These are phyloP conservation scores for Botryotinia convoluta DNA, from an alignment of 2,329 filamentous ascomycete species.

Conservation along the genomic window DNA sequence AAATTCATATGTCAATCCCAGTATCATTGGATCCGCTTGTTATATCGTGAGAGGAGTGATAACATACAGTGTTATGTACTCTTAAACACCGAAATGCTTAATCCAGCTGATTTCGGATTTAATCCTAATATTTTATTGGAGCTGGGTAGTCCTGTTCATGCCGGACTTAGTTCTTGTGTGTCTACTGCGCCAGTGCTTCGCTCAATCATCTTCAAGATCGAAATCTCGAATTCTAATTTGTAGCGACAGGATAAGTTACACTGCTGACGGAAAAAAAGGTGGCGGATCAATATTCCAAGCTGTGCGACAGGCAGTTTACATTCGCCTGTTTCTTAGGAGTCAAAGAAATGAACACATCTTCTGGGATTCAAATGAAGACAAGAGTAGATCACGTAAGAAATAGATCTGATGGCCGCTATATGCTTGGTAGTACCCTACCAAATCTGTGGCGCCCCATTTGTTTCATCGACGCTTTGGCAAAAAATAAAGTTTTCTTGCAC, in stretches of 20 bases:
- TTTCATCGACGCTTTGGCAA: too few relatives aligned
- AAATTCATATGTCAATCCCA: not conserved
- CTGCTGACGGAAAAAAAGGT: not conserved
- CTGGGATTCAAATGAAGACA: too few relatives aligned
- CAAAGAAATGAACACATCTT: not conserved
- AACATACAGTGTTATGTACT: not conserved
- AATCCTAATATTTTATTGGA: not conserved
- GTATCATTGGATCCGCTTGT: not conserved
- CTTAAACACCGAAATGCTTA: not conserved
- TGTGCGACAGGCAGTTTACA: not conserved
- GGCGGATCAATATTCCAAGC: accelerated
- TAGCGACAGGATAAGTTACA: not conserved
- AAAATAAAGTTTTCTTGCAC: too few relatives aligned
- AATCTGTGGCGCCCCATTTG: too few relatives aligned
- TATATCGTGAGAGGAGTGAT: not conserved
- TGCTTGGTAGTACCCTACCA: too few relatives aligned
- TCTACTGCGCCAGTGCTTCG: not conserved
- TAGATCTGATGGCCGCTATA: too few relatives aligned
- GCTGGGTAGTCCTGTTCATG: not conserved
- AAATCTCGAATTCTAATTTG: not conserved
- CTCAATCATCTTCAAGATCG: not conserved
- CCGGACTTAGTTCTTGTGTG: not conserved
- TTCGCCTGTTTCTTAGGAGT: not conserved
- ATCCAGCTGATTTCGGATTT: not conserved
- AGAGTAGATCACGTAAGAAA: too few relatives aligned